Conservation (phyloP, 192 early-diverging fungal genomes). For the Anaeromyces robustus region DNA sequence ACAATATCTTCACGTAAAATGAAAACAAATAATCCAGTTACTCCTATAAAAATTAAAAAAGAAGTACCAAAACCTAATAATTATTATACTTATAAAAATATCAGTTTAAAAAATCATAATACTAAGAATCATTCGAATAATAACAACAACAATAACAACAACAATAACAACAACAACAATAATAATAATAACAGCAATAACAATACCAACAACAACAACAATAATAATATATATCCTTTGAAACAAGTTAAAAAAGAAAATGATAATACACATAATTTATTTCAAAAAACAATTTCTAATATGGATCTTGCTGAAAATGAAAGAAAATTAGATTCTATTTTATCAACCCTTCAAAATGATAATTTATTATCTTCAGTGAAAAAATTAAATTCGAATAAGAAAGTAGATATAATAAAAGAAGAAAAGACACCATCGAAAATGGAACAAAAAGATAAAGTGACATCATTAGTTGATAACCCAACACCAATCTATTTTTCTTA, state of each 20-base stretch:
- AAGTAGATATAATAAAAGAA: neutral
- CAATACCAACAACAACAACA: too few relatives aligned
- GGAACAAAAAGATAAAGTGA: neutral
- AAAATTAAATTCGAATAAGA: too few relatives aligned
- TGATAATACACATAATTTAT: neutral
- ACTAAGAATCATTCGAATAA: too few relatives aligned
- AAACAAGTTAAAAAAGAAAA: neutral
- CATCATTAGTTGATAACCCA: neutral
- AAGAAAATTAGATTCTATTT: neutral
- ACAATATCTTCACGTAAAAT: neutral
- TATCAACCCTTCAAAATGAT: neutral
- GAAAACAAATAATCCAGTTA: neutral
- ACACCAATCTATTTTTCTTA: neutral
- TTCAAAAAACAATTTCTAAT: neutral
- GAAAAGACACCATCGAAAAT: neutral
- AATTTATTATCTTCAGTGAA: neutral
- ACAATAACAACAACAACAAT: too few relatives aligned
- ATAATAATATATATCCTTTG: too few relatives aligned
- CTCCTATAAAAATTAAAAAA: too few relatives aligned
- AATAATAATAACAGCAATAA: too few relatives aligned
- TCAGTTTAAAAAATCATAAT: too few relatives aligned
- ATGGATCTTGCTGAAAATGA: neutral
- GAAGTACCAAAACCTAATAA: too few relatives aligned
- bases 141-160: too few relatives aligned
- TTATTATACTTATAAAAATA: too few relatives aligned